Conservation (phyloP, 2,329 filamentous ascomycete genomes). For the Periconia sp. region DNA sequence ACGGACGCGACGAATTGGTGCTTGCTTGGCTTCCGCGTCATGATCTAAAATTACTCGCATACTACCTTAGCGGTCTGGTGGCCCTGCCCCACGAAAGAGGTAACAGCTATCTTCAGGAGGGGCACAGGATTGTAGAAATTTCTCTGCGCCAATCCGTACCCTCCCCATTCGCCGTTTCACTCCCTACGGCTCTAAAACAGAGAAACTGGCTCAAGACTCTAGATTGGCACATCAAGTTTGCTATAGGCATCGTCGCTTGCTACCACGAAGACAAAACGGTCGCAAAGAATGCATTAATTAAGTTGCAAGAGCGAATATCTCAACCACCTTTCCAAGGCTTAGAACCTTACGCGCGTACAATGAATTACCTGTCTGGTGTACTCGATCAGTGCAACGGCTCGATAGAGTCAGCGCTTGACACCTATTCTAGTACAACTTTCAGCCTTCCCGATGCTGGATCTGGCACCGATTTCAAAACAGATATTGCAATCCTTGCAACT, state of each 20-base stretch:
- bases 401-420: conserved; percentile 65
- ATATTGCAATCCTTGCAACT: conserved; percentile 50
- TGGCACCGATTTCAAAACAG: conserved; percentile 32
- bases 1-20: conserved; percentile 48
- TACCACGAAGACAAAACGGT: conserved; percentile 70
- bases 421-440: conserved; percentile 67
- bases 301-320: conserved; percentile 33
- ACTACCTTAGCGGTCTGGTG: conserved; percentile 60
- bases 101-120: conserved; percentile 60
- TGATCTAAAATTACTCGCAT: conserved; percentile 62
- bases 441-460: conserved; percentile 45
- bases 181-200: conserved; percentile 36
- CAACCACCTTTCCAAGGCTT: conserved; percentile 46
- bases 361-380: conserved; percentile 72
- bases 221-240: conserved; percentile 69
- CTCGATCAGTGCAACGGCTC: conserved; percentile 78
- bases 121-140: conserved; percentile 46
- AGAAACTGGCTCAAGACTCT: conserved; percentile 67
- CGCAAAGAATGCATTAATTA: conserved; percentile 20
- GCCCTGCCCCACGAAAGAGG: conserved; percentile 58
- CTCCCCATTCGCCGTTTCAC: conserved; percentile 15
- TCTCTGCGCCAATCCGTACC: conserved; percentile 21
- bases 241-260: conserved; percentile 70
- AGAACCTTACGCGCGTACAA: conserved; percentile 54
- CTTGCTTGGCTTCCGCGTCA: conserved; percentile 63